Percentiles rank a stretch among this genome's conserved stretches.
Evolutionary conservation across 805 yeast genomes (phyloP).

Genomic region (Candida pseudoglaebosa): DNA sequence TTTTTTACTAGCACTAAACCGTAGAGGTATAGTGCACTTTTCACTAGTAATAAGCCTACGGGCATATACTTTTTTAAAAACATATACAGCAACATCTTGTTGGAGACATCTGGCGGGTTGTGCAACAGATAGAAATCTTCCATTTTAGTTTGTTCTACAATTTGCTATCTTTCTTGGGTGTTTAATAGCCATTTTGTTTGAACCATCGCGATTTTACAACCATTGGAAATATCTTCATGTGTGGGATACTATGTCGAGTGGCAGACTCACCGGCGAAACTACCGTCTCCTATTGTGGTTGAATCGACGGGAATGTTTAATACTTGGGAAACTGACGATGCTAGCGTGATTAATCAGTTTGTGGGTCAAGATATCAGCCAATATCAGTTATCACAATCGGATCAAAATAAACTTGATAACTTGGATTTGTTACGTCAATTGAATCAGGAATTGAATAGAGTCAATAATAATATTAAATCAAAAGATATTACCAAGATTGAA

Average conservation of each 20-base stretch:
- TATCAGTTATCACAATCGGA: slow-evolving; percentile 14
- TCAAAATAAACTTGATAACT: slow-evolving; percentile 23
- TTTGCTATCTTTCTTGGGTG: no score
- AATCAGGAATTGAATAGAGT: slow-evolving; percentile 19
- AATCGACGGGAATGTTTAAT: background rate
- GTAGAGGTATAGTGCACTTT: no score
- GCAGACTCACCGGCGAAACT: background rate
- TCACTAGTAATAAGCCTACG: no score
- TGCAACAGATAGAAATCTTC: no score
- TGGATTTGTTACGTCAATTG: slow-evolving; percentile 24
- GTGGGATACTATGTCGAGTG: slow-evolving; percentile 50
- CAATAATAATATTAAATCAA: slow-evolving; percentile 25
- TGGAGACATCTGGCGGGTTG: no score
- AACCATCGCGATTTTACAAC: no score
- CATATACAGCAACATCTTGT: no score
- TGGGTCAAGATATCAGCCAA: slow-evolving; percentile 6
- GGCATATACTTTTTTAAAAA: no score
- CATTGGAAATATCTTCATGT: no score
- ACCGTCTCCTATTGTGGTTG: background rate
- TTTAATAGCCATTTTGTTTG: no score
- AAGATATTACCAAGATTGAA: slow-evolving; percentile 10
- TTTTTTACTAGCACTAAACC: no score
- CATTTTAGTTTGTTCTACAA: no score
- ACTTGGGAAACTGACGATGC: slow-evolving; percentile 9
- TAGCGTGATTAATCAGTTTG: slow-evolving; percentile 3